Evolutionary conservation across 495 filamentous ascomycete species (phyloP).

Genomic region (Hyphodiscus hymeniophilus): DNA sequence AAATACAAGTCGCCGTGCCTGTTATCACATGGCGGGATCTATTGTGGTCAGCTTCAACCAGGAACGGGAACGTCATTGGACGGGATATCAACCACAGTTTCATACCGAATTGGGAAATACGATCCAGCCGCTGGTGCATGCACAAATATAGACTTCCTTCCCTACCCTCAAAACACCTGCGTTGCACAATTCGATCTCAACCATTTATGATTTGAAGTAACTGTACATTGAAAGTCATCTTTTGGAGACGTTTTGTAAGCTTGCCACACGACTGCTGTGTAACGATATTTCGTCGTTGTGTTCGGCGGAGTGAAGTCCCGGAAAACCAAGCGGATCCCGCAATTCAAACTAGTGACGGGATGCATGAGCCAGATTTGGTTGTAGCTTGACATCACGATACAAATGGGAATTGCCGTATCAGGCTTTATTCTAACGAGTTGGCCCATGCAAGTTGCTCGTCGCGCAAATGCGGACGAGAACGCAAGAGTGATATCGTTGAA

Average conservation of each 20-base stretch:
- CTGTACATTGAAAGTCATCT: too few relatives aligned
- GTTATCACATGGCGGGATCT: neutral
- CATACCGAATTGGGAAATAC: slow-evolving; percentile 15
- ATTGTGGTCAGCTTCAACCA: neutral
- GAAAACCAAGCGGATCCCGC: neutral
- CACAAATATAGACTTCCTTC: neutral
- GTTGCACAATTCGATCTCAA: too few relatives aligned
- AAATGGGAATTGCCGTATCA: neutral
- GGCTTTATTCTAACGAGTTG: neutral
- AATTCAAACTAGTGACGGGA: neutral
- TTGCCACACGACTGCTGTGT: slow-evolving; percentile 6
- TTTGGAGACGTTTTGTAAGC: too few relatives aligned
- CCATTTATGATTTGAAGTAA: too few relatives aligned
- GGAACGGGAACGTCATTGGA: slow-evolving; percentile 1
- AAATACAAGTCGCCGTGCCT: too few relatives aligned
- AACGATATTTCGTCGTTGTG: neutral
- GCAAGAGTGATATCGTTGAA: too few relatives aligned
- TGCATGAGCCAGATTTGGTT: slow-evolving; percentile 3
- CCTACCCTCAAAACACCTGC: neutral
- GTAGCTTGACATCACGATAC: neutral
- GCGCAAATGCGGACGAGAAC: too few relatives aligned
- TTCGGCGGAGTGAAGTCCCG: neutral
- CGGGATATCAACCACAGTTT: neutral
- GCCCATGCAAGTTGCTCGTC: too few relatives aligned
- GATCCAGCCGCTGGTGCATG: slow-evolving; percentile 11